Evolutionary conservation across 2,329 filamentous ascomycete species (phyloP), one percentile per base, ranked within the genome.

Genomic region (Raffaelea deltoideospora): DNA sequence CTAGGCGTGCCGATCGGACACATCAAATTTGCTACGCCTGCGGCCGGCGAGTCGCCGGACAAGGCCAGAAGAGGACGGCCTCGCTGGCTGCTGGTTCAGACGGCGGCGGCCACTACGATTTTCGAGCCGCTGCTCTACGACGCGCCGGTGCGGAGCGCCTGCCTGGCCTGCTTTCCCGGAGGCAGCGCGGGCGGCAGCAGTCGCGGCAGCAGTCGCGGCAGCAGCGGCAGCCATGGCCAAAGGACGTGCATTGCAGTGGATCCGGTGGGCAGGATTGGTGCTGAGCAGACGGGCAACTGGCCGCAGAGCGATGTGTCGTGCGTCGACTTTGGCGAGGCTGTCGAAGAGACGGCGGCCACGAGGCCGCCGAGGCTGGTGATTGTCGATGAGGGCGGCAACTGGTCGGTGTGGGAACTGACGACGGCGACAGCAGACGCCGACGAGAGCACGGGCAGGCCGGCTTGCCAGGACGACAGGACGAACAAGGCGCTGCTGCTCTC

Each of bases 391-490:
- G 57, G 57, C 24, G 79, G 79, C 2, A 61, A 59, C 39, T 87
- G 80, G 81, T 74, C 61, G 31, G 53, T 84, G 4, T 84, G 77
- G 74, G 65, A 79, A 41, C 56, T 79, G 19, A 45, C 47, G 11
- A n/a, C n/a, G 59, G 57, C 37, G 59, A 39, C 23, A n/a, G 49
- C 42, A 48, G 52, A 54, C 15, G 48, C 52, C 10, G 49, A 53
- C 18, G 53, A 55, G 17, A 57, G 50, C 22, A 53, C 22, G 9
- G 45, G 56, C 48, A 38, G 15, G 53, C 54, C 35, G 58, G 57
- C 36, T 4, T 9, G 37, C 2, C n/a, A n/a, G n/a, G n/a, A n/a
- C n/a, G n/a, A n/a, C n/a, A n/a, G n/a, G n/a, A n/a, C n/a, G n/a
- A n/a, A n/a, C n/a, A n/a, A n/a, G n/a, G n/a, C n/a, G n/a, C n/a